These are phyloP conservation scores for Leccinum pellstonianum DNA, from an alignment of 768 basidiomycete species.

Conservation along the genomic window DNA sequence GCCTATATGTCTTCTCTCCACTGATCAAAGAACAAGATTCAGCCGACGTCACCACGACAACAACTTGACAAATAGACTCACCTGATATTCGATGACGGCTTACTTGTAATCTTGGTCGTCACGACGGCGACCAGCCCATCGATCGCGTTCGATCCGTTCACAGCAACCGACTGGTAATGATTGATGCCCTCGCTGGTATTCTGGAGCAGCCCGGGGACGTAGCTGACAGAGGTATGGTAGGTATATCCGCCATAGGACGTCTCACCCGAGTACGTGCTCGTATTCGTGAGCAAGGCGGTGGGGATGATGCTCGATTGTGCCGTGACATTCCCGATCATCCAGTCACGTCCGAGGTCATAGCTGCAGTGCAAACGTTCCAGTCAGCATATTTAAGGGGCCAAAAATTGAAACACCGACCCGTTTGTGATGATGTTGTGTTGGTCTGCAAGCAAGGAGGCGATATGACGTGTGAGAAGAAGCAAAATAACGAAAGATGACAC, in stretches of 20 bases:
- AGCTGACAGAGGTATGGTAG: conserved; percentile 67
- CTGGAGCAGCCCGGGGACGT: conserved; percentile 66
- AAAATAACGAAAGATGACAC: background rate
- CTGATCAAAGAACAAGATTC: background rate
- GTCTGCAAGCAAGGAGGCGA: conserved; percentile 31
- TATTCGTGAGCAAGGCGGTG: conserved; percentile 38
- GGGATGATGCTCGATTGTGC: conserved; percentile 32
- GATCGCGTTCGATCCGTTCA: conserved; percentile 54
- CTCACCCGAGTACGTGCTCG: conserved; percentile 57
- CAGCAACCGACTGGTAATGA: conserved; percentile 55
- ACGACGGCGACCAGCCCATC: conserved; percentile 86
- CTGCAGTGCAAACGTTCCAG: conserved; percentile 26
- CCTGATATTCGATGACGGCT: conserved; percentile 31
- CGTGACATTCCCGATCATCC: conserved; percentile 83
- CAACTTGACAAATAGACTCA: conserved; percentile 9
- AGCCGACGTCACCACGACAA: background rate
- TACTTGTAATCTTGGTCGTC: conserved; percentile 59
- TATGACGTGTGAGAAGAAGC: background rate
- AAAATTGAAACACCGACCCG: conserved; percentile 43
- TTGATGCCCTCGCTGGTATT: conserved; percentile 72
- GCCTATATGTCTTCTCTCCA: conserved; percentile 13
- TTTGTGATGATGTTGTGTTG: conserved; percentile 71
- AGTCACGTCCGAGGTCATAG: conserved; percentile 83
- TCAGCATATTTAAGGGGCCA: background rate
- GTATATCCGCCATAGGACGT: conserved; percentile 67